Evolutionary conservation across 2,329 filamentous ascomycete genomes (phyloP), one percentile per base, ranked within the genome.

Genomic region (Geosmithia morbida): DNA sequence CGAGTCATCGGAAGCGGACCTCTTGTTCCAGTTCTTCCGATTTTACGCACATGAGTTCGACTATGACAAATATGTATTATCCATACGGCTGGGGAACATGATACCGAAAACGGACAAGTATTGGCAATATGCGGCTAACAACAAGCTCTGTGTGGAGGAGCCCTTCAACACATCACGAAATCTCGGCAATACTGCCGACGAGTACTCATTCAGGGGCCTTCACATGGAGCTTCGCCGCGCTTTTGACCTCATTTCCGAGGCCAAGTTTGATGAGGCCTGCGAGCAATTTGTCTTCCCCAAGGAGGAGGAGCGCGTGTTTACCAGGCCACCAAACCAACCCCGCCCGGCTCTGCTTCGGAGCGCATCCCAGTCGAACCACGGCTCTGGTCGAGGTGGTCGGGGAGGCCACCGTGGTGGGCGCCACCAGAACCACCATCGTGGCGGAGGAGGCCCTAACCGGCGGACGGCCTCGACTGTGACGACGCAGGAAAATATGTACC

Each of bases 1-100:
- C 61, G 85, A 83, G 57, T 86, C 94, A 51, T 82, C 83, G 1
- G 62, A 92, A 26, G 90, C 89, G 3, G 78, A 88, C 51, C 73
- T 98, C n/a, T 69, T 98, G 2, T 98, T 97, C 56, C 78, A 89
- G 41, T 98, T 98, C 65, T 98, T 97, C 65, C 82, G 87, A 43
- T 88, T 90, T 57, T 98, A 96, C 59, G 90, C 85, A 2, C 83
- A 96, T 63, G 89, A 96, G 61, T 80, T 97, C 51, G 83, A 97
- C 59, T 97, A 92, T 59, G 84, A 89, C 55, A 85, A 83, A 51
- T 72, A 79, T 52, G 88, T 87, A 10, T 71, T 97, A 40, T 97
- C 92, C 1, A 83, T 98, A 45, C 81, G 89, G 19, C 75, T 85
- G 55, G 92, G 90, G 11, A 83, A 77, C 56, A 66, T 89, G 48